A percentile compares a stretch with the other conserved stretches of the same genome.
phyloP scores from a whole-genome alignment of 1,284 basidiomycete species.

The Vanrija sp. region DNA sequence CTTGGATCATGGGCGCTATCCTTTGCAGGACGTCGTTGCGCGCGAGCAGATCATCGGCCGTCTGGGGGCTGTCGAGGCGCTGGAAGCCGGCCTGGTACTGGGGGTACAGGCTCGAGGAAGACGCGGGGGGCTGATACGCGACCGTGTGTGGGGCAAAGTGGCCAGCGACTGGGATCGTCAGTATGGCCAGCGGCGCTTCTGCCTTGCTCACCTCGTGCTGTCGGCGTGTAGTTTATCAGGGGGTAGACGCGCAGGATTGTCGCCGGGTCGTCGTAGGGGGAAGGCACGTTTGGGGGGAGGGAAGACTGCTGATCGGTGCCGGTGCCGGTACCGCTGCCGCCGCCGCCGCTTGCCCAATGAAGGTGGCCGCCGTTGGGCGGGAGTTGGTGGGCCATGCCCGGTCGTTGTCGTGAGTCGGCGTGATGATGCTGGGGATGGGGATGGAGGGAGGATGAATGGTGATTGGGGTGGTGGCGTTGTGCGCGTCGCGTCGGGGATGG shows the following conservation, averaged over 20 bases:
- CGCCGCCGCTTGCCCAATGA: neutral
- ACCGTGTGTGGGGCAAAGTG: slow-evolving; percentile 45
- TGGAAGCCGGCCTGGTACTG: slow-evolving; percentile 30
- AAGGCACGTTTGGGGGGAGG: neutral
- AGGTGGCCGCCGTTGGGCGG: neutral
- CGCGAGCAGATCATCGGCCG: slow-evolving; percentile 28
- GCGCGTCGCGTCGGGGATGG: too few relatives aligned
- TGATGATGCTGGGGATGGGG: too few relatives aligned
- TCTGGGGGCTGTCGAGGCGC: slow-evolving; percentile 28
- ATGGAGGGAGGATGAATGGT: too few relatives aligned
- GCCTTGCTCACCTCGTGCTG: slow-evolving; percentile 38
- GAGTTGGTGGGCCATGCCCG: neutral
- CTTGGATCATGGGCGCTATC: neutral
- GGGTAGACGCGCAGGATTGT: slow-evolving; percentile 43
- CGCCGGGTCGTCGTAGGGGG: slow-evolving; percentile 30
- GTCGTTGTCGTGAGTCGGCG: too few relatives aligned
- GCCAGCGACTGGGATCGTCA: slow-evolving; percentile 41
- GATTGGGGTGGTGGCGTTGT: too few relatives aligned
- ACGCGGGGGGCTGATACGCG: slow-evolving; percentile 26
- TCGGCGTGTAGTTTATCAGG: slow-evolving; percentile 45
- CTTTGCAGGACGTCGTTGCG: neutral
- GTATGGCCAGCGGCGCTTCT: neutral
- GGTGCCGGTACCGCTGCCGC: neutral
- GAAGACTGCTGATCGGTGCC: too few relatives aligned
- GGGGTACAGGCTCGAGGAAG: slow-evolving; percentile 29